phyloP scores from a whole-genome alignment of 1,284 basidiomycete species.

The Agroathelia rolfsii region DNA sequence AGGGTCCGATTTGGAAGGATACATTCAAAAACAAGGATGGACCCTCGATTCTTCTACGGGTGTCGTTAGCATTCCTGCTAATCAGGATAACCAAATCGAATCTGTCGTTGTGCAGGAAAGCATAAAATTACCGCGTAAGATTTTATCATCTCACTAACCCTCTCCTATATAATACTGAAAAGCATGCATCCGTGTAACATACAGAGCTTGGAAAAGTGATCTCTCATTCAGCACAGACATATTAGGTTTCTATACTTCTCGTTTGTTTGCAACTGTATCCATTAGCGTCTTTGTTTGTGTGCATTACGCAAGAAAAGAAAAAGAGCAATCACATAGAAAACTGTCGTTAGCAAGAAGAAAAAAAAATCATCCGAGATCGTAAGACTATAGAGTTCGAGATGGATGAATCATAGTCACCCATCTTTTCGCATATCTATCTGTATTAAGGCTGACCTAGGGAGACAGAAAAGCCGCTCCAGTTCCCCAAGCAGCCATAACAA shows the following conservation, averaged over 20 bases:
- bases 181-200: too few relatives aligned
- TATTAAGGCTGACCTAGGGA: slow-evolving; percentile 17
- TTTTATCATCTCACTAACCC: slow-evolving; percentile 5
- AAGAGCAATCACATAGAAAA: too few relatives aligned
- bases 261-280: too few relatives aligned
- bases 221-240: slow-evolving; percentile 49
- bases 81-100: slow-evolving; percentile 93
- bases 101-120: slow-evolving; percentile 87
- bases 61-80: slow-evolving; percentile 67
- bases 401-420: too few relatives aligned
- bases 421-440: too few relatives aligned
- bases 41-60: slow-evolving; percentile 47
- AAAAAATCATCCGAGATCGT: too few relatives aligned
- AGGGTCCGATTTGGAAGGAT: slow-evolving; percentile 57
- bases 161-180: too few relatives aligned
- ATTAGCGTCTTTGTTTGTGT: too few relatives aligned
- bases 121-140: slow-evolving; percentile 82
- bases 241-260: too few relatives aligned
- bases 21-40: slow-evolving; percentile 72
- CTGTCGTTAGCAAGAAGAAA: too few relatives aligned
- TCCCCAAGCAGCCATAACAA: slow-evolving; percentile 69
- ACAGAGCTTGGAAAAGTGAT: slow-evolving; percentile 81
- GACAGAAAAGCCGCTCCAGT: slow-evolving; percentile 60
- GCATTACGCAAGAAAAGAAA: too few relatives aligned
- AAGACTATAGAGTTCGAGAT: too few relatives aligned